Percentiles rank a stretch among this genome's conserved stretches.
These are phyloP conservation scores for Hortiboletus rubellus DNA, from an alignment of 1,284 basidiomycete species.

Conservation along the genomic window DNA sequence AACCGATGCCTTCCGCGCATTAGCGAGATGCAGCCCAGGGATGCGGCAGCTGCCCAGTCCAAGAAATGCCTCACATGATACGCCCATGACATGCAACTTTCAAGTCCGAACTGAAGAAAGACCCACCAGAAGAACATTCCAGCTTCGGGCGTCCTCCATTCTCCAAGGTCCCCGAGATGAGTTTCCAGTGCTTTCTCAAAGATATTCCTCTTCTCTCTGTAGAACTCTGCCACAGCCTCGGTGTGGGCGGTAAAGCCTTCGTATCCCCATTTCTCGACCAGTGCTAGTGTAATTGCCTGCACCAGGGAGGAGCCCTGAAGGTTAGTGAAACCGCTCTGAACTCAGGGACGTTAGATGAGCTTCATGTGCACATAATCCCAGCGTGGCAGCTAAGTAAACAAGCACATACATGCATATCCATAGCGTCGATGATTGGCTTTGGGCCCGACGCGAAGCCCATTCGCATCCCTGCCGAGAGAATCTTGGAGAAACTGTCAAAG, in stretches of 20 bases:
- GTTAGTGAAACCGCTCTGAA: constrained; percentile 69
- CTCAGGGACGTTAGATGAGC: constrained; percentile 1
- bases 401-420: constrained; percentile 66
- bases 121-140: constrained; percentile 90
- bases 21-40: constrained; percentile 3
- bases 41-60: constrained; percentile 1
- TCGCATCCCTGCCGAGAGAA: constrained; percentile 79
- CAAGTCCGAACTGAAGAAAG: constrained; percentile 22
- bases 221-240: constrained; percentile 73
- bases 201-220: constrained; percentile 73
- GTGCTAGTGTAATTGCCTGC: constrained; percentile 70
- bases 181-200: constrained; percentile 78
- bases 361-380: constrained; percentile 12
- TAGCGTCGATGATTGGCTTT: constrained; percentile 65
- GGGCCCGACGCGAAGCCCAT: constrained; percentile 87
- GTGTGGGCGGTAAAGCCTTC: constrained; percentile 79
- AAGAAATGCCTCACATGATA: constrained; percentile 11
- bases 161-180: constrained; percentile 74
- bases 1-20: constrained; percentile 11
- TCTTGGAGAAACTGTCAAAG: constrained; percentile 88
- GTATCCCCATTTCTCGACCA: constrained; percentile 79
- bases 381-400: constrained; percentile 10
- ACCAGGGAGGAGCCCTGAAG: constrained; percentile 79
- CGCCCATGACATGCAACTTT: constrained; percentile 14
- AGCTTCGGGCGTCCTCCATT: constrained; percentile 84